phyloP scores from a whole-genome alignment of 2,329 filamentous ascomycete species.

The Sporothrix variecibatus region DNA sequence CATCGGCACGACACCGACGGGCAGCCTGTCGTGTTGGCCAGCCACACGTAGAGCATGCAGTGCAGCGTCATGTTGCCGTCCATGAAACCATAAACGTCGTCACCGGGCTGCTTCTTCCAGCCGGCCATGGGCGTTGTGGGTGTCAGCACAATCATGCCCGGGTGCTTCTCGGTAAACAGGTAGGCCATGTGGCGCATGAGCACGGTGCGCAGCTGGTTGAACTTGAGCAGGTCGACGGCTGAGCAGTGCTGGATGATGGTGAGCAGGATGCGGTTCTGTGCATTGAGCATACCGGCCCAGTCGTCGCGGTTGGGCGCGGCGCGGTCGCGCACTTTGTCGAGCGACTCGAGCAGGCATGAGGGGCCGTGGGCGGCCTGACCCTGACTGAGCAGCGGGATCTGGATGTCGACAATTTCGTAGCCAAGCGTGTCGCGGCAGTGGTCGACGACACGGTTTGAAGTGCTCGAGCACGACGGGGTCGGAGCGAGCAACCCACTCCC shows the following conservation, averaged over 20 bases:
- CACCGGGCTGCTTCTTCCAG: constrained; percentile 64
- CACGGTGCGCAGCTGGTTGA: constrained; percentile 71
- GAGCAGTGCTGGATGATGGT: constrained; percentile 64
- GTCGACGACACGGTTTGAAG: constrained; percentile 65
- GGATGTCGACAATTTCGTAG: constrained; percentile 59
- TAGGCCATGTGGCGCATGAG: constrained; percentile 77
- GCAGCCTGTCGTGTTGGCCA: constrained; percentile 79
- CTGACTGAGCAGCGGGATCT: constrained; percentile 66
- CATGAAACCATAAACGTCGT: constrained; percentile 69
- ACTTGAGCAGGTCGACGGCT: constrained; percentile 69
- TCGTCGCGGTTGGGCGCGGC: constrained; percentile 46
- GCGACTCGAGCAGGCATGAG: constrained; percentile 74
- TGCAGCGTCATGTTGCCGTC: constrained; percentile 73
- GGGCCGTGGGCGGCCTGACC: constrained; percentile 76
- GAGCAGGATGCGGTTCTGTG: constrained; percentile 71
- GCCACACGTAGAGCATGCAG: constrained; percentile 83
- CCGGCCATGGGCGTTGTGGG: constrained; percentile 76
- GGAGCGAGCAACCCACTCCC: constrained; percentile 68
- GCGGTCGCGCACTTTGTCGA: constrained; percentile 48
- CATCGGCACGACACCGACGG: constrained; percentile 72
- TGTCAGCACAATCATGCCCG: constrained; percentile 75
- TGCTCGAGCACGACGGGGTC: constrained; percentile 62
- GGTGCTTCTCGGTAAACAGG: constrained; percentile 69
- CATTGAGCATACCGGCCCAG: constrained; percentile 59
- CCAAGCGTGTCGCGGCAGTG: constrained; percentile 53